Base-by-base conservation (phyloP, 2,329 filamentous ascomycete genomes). In the Aspergillus chevalieri region DNA sequence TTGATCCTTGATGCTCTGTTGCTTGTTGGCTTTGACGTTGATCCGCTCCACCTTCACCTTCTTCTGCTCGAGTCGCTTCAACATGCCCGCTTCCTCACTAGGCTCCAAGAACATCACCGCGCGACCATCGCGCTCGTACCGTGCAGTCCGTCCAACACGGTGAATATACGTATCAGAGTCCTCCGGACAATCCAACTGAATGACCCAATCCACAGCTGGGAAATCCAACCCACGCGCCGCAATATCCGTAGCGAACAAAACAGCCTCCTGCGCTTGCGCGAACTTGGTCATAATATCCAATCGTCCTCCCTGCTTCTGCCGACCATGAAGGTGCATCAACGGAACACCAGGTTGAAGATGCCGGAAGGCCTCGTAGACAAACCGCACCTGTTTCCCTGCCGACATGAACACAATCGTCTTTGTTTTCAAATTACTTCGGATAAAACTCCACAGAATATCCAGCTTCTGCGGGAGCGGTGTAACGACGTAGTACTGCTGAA, bases 81-180 rank as follows among this genome's bases (percentile, higher is more conserved):
- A 63, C 87, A 98, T 95, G n/a, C 88, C 91, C 50, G 83, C 79
- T 66, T 96, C 92, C 69, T 98, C 94, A 58, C 83, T 93, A 0
- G 93, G 92, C 48, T 95, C 89, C 0, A 98, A 74, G 67, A 98
- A 96, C 0, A 98, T 70, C 0, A 97, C 89, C 1, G 93, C 92
- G 36, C 86, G 83, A 6, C 93, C 93, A 47, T 89, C 83, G 55
- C 87, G 86, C 62, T 96, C 86, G 67, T 94, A 97, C 19, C 92
- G 82, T n/a, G 93, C 93, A 15, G 93, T 97, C 26, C 93, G 83
- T 1, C 93, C 93, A 4, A 96, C 92, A 51, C 93, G 84, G 71
- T 98, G 93, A 58, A 98, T 97, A 63, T 98, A 98, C 0, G 93
- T 98, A 63, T 97, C 93, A 3, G 88, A 87, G 67, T 98, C 92